These are phyloP conservation scores for Lycium ferocissimum DNA, from an alignment of 257 asterid species.

Conservation along the genomic window DNA sequence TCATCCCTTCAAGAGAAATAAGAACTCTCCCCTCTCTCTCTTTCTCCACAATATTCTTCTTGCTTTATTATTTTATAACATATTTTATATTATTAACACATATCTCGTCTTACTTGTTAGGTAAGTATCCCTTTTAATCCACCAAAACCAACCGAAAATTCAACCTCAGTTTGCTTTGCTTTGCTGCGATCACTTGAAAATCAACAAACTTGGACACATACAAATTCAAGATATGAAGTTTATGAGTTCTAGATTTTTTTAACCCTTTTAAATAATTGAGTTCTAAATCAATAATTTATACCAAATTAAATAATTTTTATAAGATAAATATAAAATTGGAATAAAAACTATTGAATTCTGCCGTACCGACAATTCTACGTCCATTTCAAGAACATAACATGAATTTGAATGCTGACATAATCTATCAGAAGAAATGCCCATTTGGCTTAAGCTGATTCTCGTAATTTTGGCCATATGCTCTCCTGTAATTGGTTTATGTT, in stretches of 20 bases:
- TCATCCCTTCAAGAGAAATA: too few relatives aligned
- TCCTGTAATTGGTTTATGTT: slow-evolving; percentile 6
- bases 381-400: not conserved
- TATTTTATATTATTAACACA: not conserved
- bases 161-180: not conserved
- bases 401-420: not conserved
- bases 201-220: not conserved
- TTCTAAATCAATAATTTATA: not conserved
- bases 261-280: too few relatives aligned
- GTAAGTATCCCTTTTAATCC: slow-evolving; percentile 8
- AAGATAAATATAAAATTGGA: not conserved
- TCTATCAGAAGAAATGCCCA: not conserved
- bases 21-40: too few relatives aligned
- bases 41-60: too few relatives aligned
- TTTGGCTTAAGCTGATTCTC: not conserved
- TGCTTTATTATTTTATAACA: too few relatives aligned
- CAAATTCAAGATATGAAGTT: not conserved
- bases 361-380: not conserved
- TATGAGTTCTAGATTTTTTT: not conserved
- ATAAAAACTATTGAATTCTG: not conserved
- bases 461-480: not conserved
- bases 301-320: not conserved
- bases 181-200: not conserved
- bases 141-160: slow-evolving; percentile 3
- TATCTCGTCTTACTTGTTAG: not conserved